Evolutionary conservation across 2,329 filamentous ascomycete genomes (phyloP).

Genomic region (Epichloe bromicola): DNA sequence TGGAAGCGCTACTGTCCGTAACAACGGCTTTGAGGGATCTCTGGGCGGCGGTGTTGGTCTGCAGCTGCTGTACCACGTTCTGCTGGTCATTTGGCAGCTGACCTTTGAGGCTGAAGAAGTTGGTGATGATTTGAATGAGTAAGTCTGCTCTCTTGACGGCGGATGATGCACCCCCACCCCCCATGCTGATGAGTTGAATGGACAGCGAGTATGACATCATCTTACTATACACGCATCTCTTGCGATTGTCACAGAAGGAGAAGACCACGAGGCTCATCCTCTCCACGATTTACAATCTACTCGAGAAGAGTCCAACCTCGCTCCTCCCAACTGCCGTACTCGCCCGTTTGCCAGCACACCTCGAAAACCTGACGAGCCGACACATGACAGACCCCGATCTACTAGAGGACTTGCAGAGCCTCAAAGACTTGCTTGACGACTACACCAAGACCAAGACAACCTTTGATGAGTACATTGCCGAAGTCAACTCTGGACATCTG

Average conservation of each 20-base stretch:
- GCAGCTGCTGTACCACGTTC: slow-evolving; percentile 85
- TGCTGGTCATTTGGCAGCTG: slow-evolving; percentile 90
- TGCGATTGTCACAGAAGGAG: slow-evolving; percentile 89
- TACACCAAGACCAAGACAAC: slow-evolving; percentile 61
- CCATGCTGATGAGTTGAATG: not conserved
- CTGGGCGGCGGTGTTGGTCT: slow-evolving; percentile 75
- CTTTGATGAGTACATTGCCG: slow-evolving; percentile 80
- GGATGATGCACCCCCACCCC: not conserved
- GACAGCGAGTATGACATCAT: slow-evolving; percentile 86
- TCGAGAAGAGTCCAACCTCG: slow-evolving; percentile 55
- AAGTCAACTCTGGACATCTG: slow-evolving; percentile 74
- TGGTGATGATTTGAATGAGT: slow-evolving; percentile 74
- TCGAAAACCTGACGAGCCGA: slow-evolving; percentile 48
- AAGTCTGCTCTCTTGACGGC: slow-evolving; percentile 19
- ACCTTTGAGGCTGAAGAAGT: slow-evolving; percentile 77
- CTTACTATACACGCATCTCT: slow-evolving; percentile 79
- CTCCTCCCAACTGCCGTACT: slow-evolving; percentile 76
- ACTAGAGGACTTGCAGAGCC: slow-evolving; percentile 45
- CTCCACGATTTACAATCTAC: slow-evolving; percentile 78
- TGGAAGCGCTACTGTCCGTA: slow-evolving; percentile 37
- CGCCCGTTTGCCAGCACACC: slow-evolving; percentile 60
- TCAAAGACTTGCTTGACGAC: slow-evolving; percentile 52
- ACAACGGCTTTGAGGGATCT: slow-evolving; percentile 47
- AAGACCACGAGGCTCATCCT: slow-evolving; percentile 90
- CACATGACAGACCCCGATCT: slow-evolving; percentile 53